phyloP scores from a whole-genome alignment of 2,329 filamentous ascomycete genomes.

The Aspergillus sclerotialis region DNA sequence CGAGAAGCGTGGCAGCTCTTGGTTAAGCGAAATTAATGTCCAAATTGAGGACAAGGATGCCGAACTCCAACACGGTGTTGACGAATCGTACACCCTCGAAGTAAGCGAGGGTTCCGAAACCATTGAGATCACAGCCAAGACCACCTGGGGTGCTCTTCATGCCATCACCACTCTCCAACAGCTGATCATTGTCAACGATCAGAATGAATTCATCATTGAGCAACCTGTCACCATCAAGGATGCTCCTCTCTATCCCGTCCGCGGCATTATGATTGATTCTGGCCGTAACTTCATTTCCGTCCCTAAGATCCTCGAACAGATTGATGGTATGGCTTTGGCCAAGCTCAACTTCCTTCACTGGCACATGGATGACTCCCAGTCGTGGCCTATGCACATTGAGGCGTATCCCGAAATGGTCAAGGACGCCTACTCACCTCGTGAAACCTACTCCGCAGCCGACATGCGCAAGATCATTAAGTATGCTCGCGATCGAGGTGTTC shows the following conservation, averaged over 20 bases:
- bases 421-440: conserved; percentile 47
- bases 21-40: conserved; percentile 40
- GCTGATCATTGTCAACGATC: conserved; percentile 44
- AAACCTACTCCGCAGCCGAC: conserved; percentile 40
- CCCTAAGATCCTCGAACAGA: conserved; percentile 47
- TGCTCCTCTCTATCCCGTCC: conserved; percentile 46
- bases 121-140: conserved; percentile 43
- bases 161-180: conserved; percentile 54
- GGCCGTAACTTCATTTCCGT: conserved; percentile 50
- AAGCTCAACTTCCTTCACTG: conserved; percentile 54
- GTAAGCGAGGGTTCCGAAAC: conserved; percentile 33
- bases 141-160: conserved; percentile 49
- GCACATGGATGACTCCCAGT: conserved; percentile 51
- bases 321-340: conserved; percentile 49
- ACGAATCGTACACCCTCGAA: conserved; percentile 50
- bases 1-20: conserved; percentile 21
- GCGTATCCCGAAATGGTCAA: conserved; percentile 47
- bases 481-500: conserved; percentile 49
- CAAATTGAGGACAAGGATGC: conserved; percentile 40
- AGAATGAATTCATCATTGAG: conserved; percentile 43
- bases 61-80: conserved; percentile 49
- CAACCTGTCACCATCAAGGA: conserved; percentile 48
- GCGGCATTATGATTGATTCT: conserved; percentile 50
- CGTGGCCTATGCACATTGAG: conserved; percentile 47
- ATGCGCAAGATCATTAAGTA: conserved; percentile 43